Evolutionary conservation across 2,329 filamentous ascomycete species (phyloP).

Genomic region (Aspergillus pseudoterreus): DNA sequence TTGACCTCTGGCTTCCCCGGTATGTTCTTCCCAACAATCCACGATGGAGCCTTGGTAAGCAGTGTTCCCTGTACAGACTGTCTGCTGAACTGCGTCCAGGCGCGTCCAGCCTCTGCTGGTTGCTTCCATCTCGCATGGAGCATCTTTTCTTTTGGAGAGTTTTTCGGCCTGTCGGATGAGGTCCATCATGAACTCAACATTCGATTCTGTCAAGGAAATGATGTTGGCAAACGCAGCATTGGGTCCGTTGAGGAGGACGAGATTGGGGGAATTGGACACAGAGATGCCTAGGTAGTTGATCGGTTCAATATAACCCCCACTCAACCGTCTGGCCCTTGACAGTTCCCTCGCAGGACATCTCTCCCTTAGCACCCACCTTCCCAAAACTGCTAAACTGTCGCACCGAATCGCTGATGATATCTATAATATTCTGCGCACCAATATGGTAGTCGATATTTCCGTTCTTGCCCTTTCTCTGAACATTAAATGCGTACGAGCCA

Average conservation of each 20-base stretch:
- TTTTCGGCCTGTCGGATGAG: slow-evolving; percentile 3
- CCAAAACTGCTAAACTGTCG: slow-evolving; percentile 26
- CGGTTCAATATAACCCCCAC: slow-evolving; percentile 21
- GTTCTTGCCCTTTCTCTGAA: slow-evolving; percentile 19
- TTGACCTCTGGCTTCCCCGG: slow-evolving; percentile 17
- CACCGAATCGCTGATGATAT: slow-evolving; percentile 32
- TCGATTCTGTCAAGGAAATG: slow-evolving; percentile 28
- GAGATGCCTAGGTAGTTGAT: slow-evolving; percentile 36
- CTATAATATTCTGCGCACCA: slow-evolving; percentile 33
- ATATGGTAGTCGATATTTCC: slow-evolving; percentile 28
- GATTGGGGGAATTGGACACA: slow-evolving; percentile 41
- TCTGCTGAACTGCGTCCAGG: slow-evolving; percentile 4
- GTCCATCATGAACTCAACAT: slow-evolving; percentile 20
- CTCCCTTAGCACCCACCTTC: slow-evolving; percentile 33
- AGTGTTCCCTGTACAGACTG: background rate
- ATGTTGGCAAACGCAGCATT: slow-evolving; percentile 33
- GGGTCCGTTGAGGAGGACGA: slow-evolving; percentile 42
- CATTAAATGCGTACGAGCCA: slow-evolving; percentile 32
- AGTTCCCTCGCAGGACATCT: slow-evolving; percentile 28
- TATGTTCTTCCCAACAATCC: slow-evolving; percentile 12
- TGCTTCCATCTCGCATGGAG: slow-evolving; percentile 8
- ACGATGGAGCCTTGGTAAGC: slow-evolving; percentile 5
- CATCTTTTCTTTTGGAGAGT: background rate
- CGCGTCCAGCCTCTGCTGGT: background rate
- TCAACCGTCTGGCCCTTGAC: slow-evolving; percentile 12